Percentiles rank a stretch among this genome's conserved stretches.
Evolutionary conservation across 148 eudicot species (phyloP).

Genomic region (Amaranthus cruentus): DNA sequence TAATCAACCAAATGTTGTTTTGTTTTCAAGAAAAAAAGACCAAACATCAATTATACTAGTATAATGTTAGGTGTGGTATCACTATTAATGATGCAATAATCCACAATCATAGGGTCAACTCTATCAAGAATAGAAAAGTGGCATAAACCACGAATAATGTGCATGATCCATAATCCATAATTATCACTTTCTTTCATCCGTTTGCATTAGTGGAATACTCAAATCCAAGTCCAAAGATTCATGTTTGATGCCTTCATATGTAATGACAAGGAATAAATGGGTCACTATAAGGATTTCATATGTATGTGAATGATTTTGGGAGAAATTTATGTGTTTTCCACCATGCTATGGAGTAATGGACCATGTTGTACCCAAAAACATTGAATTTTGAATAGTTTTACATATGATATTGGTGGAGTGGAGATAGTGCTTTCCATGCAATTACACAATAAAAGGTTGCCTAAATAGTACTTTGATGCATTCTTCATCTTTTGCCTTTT

Average conservation of each 20-base stretch:
- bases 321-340: conserved; percentile 1
- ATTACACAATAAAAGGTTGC: background rate
- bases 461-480: background rate
- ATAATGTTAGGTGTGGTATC: background rate
- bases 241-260: background rate
- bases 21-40: background rate
- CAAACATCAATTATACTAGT: background rate
- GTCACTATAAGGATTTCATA: background rate
- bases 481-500: too few relatives aligned
- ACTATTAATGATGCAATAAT: background rate
- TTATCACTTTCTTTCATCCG: background rate
- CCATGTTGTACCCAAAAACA: conserved; percentile 5
- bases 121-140: background rate
- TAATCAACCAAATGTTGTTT: too few relatives aligned
- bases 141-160: background rate
- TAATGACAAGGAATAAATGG: conserved; percentile 1
- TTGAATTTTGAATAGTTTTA: background rate
- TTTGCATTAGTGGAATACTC: background rate
- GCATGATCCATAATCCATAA: background rate
- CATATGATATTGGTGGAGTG: background rate
- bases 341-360: conserved; percentile 1
- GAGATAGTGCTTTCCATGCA: background rate
- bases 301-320: background rate
- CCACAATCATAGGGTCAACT: background rate
- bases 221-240: conserved; percentile 4